Evolutionary conservation across 2,329 filamentous ascomycete species (phyloP).

Genomic region (Calonectria montana): DNA sequence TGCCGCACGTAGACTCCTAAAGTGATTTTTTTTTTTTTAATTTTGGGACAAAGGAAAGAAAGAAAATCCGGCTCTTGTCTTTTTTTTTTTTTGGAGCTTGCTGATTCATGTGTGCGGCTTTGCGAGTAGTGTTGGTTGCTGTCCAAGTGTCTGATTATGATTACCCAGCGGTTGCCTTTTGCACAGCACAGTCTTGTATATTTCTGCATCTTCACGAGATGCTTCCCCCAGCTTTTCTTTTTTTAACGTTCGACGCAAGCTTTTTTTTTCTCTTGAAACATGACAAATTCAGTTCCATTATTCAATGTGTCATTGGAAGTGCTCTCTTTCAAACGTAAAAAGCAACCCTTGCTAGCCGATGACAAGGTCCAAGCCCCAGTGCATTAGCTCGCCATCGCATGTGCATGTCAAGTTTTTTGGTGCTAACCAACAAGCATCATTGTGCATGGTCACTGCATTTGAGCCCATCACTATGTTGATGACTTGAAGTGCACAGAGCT

Average conservation of each 20-base stretch:
- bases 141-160: not conserved
- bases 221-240: not conserved
- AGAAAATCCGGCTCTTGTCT: not conserved
- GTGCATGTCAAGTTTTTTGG: not conserved
- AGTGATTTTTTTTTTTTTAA: constrained; percentile 29
- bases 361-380: not conserved
- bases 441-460: not conserved
- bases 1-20: constrained; percentile 51
- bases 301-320: not conserved
- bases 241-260: not conserved
- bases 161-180: constrained; percentile 2
- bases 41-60: not conserved
- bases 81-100: not conserved
- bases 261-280: not conserved
- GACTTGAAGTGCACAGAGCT: not conserved
- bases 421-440: not conserved
- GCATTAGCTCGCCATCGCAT: not conserved
- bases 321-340: not conserved
- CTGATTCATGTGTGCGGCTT: not conserved
- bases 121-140: not conserved
- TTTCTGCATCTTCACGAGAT: constrained; percentile 4
- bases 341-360: not conserved
- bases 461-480: not conserved
- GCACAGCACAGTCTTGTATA: constrained; percentile 6
- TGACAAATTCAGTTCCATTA: not conserved